Evolutionary conservation across 2,329 filamentous ascomycete species (phyloP), one percentile per base, ranked within the genome.

Genomic region (Cladophialophora bantiana): DNA sequence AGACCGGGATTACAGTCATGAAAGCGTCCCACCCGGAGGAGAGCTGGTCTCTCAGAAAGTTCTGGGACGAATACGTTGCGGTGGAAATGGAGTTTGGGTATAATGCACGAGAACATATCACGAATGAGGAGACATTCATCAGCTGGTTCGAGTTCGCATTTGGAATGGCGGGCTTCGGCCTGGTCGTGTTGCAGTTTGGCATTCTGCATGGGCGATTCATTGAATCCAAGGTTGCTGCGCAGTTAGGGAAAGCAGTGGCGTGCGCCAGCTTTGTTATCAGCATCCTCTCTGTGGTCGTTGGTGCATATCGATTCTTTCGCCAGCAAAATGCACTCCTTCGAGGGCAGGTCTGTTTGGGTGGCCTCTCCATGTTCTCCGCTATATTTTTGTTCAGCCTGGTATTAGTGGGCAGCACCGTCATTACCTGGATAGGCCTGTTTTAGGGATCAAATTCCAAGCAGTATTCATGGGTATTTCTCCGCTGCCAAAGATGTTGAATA

Each of bases 321-420:
- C 81, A 85, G 71, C 86, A 89, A 74, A 78, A 80, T 67, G 84
- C 83, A 3, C 81, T 88, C 31, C 71, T 76, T 83, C 50, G n/a
- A 1, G 60, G 60, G 45, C 45, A 50, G 45, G 12, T 50, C 18
- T 50, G 6, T 50, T 3, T 50, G 1, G 18, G 45, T 18, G 45
- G 45, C 18, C 15, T 50, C 7, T 50, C 45, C 45, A 50, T 50
- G 45, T 50, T 50, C 18, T 26, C 9, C 26, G 7, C 10, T 50
- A 12, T 50, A 12, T 7, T 26, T 26, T 20, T 50, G 9, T 50
- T 26, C 45, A 26, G 18, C 12, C 10, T 50, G 45, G 45, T 50
- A 26, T 20, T 26, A 18, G 45, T 50, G 45, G 45, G 9, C 7
- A 50, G 45, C 18, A 12, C 7, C 3, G 7, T 50, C 18, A 26